A percentile compares a stretch with the other conserved stretches of the same genome.
phyloP scores from a whole-genome alignment of 768 basidiomycete species.

The Harrya chromipes region DNA sequence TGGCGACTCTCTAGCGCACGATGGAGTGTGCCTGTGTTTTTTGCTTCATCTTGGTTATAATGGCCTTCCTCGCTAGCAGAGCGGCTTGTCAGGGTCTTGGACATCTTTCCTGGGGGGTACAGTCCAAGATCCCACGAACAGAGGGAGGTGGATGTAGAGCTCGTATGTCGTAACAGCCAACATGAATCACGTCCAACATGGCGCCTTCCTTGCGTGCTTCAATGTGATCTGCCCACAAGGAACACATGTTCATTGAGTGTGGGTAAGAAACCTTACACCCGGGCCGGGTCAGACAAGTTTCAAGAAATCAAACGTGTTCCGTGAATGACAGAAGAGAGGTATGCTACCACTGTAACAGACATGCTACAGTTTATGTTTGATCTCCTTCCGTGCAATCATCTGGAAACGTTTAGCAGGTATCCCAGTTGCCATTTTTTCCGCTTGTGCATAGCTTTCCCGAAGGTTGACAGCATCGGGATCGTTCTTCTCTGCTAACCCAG shows the following conservation, averaged over 20 bases:
- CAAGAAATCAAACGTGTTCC: neutral
- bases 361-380: constrained; percentile 57
- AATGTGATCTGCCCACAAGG: neutral
- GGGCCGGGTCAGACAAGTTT: neutral
- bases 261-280: neutral
- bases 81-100: neutral
- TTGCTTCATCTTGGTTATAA: constrained; percentile 25
- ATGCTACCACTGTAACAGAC: neutral
- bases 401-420: constrained; percentile 52
- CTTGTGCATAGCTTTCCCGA: constrained; percentile 70
- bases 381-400: constrained; percentile 58
- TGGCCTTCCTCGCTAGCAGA: constrained; percentile 14
- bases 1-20: constrained; percentile 53
- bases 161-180: neutral
- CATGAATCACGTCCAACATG: too few species aligned
- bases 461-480: constrained; percentile 62
- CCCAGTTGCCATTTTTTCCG: constrained; percentile 60
- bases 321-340: neutral
- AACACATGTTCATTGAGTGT: neutral
- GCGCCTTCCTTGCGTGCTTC: neutral
- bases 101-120: neutral
- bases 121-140: too few species aligned
- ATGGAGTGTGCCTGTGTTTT: constrained; percentile 33
- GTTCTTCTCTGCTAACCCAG: constrained; percentile 59
- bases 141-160: neutral